Percentiles rank a stretch among this genome's conserved stretches.
Conservation (phyloP, 2,329 filamentous ascomycete genomes). For the Phialophora tarda region DNA sequence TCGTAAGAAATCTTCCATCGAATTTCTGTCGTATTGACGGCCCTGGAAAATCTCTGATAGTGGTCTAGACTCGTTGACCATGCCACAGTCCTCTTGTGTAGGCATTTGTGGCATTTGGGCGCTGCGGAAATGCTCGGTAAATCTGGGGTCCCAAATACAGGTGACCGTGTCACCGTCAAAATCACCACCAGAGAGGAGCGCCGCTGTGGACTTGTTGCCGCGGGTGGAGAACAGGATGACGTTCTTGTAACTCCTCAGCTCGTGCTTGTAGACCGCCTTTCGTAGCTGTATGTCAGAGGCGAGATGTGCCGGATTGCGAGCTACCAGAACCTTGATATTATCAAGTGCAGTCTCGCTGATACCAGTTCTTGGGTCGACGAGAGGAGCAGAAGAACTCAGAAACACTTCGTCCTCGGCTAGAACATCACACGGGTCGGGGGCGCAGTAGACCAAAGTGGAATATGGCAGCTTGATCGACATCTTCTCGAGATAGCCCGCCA, state of each 20-base stretch:
- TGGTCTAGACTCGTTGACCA: conserved; percentile 50
- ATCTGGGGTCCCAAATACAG: conserved; percentile 63
- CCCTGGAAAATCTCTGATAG: conserved; percentile 29
- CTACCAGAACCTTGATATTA: conserved; percentile 59
- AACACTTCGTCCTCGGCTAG: conserved; percentile 62
- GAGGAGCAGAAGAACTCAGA: conserved; percentile 58
- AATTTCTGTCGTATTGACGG: conserved; percentile 13
- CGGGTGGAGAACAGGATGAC: conserved; percentile 62
- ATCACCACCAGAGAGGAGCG: conserved; percentile 68
- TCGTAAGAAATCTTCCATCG: conserved; percentile 49
- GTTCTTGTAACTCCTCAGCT: conserved; percentile 61
- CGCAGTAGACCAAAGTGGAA: conserved; percentile 61
- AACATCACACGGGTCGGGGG: conserved; percentile 61
- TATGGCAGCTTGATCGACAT: conserved; percentile 56
- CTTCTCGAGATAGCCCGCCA: conserved; percentile 52
- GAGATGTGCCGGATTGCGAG: conserved; percentile 62
- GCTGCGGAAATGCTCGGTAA: conserved; percentile 61
- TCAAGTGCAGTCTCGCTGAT: conserved; percentile 54
- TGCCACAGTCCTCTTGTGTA: conserved; percentile 53
- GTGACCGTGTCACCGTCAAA: conserved; percentile 68
- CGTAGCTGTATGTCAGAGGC: conserved; percentile 65
- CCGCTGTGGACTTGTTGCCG: conserved; percentile 60
- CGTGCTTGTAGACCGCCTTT: conserved; percentile 54
- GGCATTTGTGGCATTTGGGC: conserved; percentile 49
- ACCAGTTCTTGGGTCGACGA: conserved; percentile 45